Evolutionary conservation across 1,284 basidiomycete species (phyloP).

Genomic region (Leccinum pachyderme): DNA sequence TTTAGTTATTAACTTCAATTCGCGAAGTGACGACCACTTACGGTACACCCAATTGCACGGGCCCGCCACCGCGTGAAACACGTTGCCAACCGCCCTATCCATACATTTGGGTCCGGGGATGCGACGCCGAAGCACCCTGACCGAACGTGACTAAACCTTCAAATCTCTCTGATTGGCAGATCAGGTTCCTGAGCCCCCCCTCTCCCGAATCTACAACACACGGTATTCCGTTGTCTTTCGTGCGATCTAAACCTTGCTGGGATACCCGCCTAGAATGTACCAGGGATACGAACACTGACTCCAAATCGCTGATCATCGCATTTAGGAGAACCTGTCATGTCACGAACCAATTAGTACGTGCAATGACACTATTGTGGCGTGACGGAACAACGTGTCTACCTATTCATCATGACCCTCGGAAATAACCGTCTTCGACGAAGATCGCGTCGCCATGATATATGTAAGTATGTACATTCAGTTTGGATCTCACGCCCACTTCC

Average conservation of each 20-base stretch:
- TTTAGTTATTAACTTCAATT: not conserved
- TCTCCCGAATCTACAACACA: not conserved
- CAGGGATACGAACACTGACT: too few relatives aligned
- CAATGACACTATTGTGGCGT: not conserved
- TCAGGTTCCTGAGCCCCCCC: too few relatives aligned
- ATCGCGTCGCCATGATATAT: too few relatives aligned
- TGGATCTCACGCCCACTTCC: slow-evolving; percentile 59
- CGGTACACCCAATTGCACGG: not conserved
- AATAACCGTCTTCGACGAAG: slow-evolving; percentile 3
- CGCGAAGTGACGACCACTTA: not conserved
- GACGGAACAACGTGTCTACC: slow-evolving; percentile 19
- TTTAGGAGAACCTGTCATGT: not conserved
- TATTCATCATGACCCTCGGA: slow-evolving; percentile 46
- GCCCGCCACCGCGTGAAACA: not conserved
- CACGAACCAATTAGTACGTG: not conserved
- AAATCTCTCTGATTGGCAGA: not conserved
- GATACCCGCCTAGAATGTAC: too few relatives aligned
- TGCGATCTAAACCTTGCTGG: not conserved
- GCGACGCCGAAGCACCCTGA: not conserved
- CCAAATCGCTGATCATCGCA: not conserved
- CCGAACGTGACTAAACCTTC: not conserved
- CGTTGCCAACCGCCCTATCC: not conserved
- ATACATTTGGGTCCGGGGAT: not conserved
- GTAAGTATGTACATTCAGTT: slow-evolving; percentile 27
- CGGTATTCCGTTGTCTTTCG: not conserved